Conservation (phyloP, 345 rosid species). For the Eucalyptus cloeziana region DNA sequence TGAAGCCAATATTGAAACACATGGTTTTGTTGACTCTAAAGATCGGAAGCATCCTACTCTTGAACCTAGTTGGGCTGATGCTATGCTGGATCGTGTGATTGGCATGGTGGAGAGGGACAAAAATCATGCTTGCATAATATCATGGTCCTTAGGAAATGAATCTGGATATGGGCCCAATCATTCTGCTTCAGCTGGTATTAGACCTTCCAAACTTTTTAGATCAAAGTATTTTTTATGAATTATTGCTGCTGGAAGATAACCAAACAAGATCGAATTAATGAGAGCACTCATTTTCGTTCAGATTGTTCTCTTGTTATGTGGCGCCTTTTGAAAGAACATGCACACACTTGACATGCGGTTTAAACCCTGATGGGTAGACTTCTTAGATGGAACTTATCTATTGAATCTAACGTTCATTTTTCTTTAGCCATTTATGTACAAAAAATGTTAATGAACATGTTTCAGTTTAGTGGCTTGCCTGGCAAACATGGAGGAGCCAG, state of each 20-base stretch:
- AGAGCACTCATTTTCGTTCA: background rate
- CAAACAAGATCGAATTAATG: background rate
- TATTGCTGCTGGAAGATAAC: background rate
- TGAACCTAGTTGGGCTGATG: constrained; percentile 86
- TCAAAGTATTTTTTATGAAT: background rate
- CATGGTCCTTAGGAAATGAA: constrained; percentile 97
- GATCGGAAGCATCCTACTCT: constrained; percentile 87
- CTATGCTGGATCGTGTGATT: constrained; percentile 91
- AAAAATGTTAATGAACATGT: background rate
- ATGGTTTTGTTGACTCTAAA: constrained; percentile 63
- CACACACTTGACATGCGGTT: background rate
- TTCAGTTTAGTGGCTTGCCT: background rate
- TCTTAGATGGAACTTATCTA: background rate
- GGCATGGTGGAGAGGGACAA: constrained; percentile 99
- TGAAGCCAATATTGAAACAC: constrained; percentile 99
- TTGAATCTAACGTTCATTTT: background rate
- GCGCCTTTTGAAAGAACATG: background rate
- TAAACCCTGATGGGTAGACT: background rate
- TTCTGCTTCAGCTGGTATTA: constrained; percentile 84
- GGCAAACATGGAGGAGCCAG: background rate
- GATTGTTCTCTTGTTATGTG: background rate
- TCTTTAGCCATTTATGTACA: background rate
- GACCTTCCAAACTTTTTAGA: background rate
- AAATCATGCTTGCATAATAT: constrained; percentile 83
- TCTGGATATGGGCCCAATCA: constrained; percentile 96